These are phyloP conservation scores for Aureobasidium sp. DNA, from an alignment of 2,329 filamentous ascomycete species.

Conservation along the genomic window DNA sequence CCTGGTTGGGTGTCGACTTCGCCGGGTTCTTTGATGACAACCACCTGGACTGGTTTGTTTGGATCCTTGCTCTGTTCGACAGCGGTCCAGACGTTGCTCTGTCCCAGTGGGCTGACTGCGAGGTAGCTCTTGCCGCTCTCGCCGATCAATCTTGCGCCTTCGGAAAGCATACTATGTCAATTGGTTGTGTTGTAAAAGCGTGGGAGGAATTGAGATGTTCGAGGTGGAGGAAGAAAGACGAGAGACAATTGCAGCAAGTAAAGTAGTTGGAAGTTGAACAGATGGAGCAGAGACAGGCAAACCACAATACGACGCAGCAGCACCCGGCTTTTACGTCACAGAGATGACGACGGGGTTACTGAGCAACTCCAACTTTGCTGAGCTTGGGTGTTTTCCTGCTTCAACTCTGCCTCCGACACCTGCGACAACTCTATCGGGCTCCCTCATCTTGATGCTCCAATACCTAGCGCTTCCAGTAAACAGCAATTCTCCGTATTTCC, in stretches of 20 bases:
- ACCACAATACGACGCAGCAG: not conserved
- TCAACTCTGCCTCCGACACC: not conserved
- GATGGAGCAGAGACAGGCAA: not conserved
- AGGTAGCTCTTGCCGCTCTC: constrained; percentile 23
- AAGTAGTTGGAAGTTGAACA: not conserved
- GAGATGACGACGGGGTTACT: not conserved
- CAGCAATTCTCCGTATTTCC: not conserved
- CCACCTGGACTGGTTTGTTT: constrained; percentile 15
- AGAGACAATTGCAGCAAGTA: not conserved
- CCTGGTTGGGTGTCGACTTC: constrained; percentile 16
- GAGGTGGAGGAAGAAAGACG: not conserved
- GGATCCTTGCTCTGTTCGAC: constrained; percentile 16
- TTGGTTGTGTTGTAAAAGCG: not conserved
- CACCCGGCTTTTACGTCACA: constrained; percentile 1
- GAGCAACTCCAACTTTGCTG: not conserved
- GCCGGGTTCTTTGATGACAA: constrained; percentile 23
- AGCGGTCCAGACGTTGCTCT: constrained; percentile 24
- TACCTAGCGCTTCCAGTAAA: not conserved
- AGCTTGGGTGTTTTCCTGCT: constrained; percentile 2
- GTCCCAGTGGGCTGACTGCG: constrained; percentile 22
- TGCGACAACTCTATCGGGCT: not conserved
- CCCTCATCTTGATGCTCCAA: not conserved
- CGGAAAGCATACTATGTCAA: constrained; percentile 14
- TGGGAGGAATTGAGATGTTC: not conserved
- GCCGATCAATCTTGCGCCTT: constrained; percentile 20